phyloP scores from a whole-genome alignment of 257 asterid genomes.

The Ehretia macrophylla region DNA sequence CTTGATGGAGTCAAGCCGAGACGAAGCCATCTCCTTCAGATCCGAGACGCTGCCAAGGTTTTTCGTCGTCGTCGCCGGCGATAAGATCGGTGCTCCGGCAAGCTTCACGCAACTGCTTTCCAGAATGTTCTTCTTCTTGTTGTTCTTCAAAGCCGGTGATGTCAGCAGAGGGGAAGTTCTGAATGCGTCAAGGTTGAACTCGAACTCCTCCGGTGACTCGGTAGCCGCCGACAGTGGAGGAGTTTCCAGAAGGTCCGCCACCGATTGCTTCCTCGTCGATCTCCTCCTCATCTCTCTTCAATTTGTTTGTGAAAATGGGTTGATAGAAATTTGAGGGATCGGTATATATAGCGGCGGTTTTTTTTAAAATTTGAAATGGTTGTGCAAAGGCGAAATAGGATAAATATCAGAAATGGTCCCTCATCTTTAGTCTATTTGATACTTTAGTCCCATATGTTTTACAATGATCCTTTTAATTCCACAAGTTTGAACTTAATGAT shows the following conservation, averaged over 20 bases:
- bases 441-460: too few species aligned
- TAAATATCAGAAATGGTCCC: too few species aligned
- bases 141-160: constrained; percentile 4
- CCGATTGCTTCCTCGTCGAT: constrained; percentile 9
- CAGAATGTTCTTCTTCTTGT: background rate
- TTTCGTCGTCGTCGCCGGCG: background rate
- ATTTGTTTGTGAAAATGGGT: background rate
- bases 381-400: background rate
- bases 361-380: background rate
- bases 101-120: background rate
- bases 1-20: constrained; percentile 49
- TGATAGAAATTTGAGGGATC: background rate
- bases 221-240: constrained; percentile 1
- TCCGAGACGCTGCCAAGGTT: background rate
- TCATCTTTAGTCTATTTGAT: too few species aligned
- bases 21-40: constrained; percentile 30
- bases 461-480: too few species aligned
- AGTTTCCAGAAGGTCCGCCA: constrained; percentile 3
- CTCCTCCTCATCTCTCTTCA: background rate
- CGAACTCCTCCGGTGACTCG: constrained; percentile 8
- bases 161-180: background rate
- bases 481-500: too few species aligned
- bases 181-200: constrained; percentile 9
- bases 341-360: background rate
- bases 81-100: background rate